phyloP scores from a whole-genome alignment of 345 rosid genomes.

The Salix caprea region DNA sequence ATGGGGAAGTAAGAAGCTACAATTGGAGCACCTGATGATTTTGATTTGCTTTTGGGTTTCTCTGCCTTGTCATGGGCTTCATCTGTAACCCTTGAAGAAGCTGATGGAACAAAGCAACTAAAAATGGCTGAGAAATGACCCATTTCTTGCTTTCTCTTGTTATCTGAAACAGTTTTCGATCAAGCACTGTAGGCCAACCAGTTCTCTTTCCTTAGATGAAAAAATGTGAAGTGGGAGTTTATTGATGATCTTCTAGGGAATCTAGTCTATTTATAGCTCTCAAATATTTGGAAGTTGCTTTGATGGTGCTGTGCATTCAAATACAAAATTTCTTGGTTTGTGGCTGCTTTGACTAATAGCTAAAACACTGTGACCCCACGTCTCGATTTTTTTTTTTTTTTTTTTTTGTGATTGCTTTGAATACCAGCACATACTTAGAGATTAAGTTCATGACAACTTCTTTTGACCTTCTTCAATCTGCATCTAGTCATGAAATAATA shows the following conservation, averaged over 20 bases:
- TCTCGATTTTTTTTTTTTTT: too few relatives aligned
- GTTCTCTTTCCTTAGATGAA: neutral
- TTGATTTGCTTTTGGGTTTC: neutral
- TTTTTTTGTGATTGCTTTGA: too few relatives aligned
- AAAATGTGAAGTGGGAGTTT: too few relatives aligned
- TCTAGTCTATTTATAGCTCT: too few relatives aligned
- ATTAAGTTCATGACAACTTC: neutral
- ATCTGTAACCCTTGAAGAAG: neutral
- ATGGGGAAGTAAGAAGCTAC: conserved; percentile 19
- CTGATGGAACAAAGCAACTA: neutral
- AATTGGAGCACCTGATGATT: conserved; percentile 6
- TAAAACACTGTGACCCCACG: too few relatives aligned
- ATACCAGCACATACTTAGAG: neutral
- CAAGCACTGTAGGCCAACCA: neutral
- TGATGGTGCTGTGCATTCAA: too few relatives aligned
- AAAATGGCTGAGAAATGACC: neutral
- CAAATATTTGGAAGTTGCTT: too few relatives aligned
- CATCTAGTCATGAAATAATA: too few relatives aligned
- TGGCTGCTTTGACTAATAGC: too few relatives aligned
- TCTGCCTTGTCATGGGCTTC: neutral
- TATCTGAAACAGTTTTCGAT: neutral
- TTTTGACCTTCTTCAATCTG: conserved; percentile 4
- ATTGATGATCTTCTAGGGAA: too few relatives aligned
- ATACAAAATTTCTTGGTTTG: too few relatives aligned
- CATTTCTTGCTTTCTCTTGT: neutral